A percentile compares a stretch with the other conserved stretches of the same genome.
phyloP scores from a whole-genome alignment of 2,329 filamentous ascomycete species.

The Penicillium sumatraense region DNA sequence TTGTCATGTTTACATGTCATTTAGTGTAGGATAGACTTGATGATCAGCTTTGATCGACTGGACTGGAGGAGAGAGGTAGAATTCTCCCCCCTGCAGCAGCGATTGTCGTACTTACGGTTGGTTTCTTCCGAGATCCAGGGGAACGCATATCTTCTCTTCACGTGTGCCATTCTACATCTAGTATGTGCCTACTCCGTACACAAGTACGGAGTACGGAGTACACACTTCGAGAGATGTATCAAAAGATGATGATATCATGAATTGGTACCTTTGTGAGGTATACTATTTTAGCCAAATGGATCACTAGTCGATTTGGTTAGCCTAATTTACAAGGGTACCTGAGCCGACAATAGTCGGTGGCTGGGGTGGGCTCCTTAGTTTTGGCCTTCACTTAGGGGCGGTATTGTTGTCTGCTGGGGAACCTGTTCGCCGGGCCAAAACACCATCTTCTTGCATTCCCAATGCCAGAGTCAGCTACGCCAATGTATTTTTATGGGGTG shows the following conservation, averaged over 20 bases:
- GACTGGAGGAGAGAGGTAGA: not conserved
- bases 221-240: not conserved
- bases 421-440: not conserved
- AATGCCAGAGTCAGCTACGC: too few species aligned
- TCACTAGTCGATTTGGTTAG: slow-evolving; percentile 2
- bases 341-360: not conserved
- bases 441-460: not conserved
- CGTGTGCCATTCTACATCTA: not conserved
- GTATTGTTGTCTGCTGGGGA: not conserved
- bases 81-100: not conserved
- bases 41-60: not conserved
- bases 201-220: too few species aligned
- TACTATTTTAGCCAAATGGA: too few species aligned
- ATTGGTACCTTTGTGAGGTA: not conserved
- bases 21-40: slow-evolving; percentile 4
- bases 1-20: slow-evolving; percentile 5
- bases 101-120: not conserved
- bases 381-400: not conserved
- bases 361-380: not conserved
- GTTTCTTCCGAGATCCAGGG: slow-evolving; percentile 4
- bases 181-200: too few species aligned
- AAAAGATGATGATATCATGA: not conserved
- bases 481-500: too few species aligned
- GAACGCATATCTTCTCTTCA: not conserved
- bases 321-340: not conserved